Conservation (phyloP, 202 grass and related monocot species). For the Alloteropsis angusta region DNA sequence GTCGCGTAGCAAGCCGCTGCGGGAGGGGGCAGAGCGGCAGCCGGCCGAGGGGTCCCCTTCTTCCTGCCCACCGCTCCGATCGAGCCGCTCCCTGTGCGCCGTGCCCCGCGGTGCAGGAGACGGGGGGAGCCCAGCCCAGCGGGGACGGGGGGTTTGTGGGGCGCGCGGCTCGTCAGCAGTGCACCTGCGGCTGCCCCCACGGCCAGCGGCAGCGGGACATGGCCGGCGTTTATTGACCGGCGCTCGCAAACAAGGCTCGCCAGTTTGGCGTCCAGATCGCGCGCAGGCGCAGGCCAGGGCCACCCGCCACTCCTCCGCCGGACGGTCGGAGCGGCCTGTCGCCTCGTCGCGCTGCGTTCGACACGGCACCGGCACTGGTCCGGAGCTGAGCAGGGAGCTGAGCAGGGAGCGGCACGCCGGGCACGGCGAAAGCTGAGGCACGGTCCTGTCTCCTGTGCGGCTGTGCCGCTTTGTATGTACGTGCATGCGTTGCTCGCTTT, state of each 20-base stretch:
- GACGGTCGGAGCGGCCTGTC: neutral
- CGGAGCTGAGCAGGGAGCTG: neutral
- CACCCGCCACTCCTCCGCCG: neutral
- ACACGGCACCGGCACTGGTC: neutral
- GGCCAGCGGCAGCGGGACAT: conserved; percentile 26
- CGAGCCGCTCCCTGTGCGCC: neutral
- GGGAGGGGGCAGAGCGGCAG: neutral
- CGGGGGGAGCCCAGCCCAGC: neutral
- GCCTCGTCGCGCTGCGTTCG: neutral
- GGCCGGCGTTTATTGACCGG: conserved; percentile 26
- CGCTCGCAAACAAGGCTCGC: neutral
- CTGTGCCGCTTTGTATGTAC: neutral
- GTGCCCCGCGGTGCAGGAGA: neutral
- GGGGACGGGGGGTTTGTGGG: neutral
- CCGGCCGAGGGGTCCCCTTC: neutral
- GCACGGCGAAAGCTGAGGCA: conserved; percentile 4
- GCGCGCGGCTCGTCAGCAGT: neutral
- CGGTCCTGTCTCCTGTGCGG: too few species aligned
- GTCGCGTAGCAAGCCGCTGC: neutral
- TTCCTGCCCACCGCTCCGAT: neutral
- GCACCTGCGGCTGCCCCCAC: conserved; percentile 34
- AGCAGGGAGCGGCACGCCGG: neutral
- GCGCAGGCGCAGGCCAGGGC: neutral
- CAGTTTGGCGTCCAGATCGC: conserved; percentile 21
- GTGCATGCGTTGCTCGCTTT: conserved; percentile 20